phyloP scores from a whole-genome alignment of 805 yeast genomes.

The Candida tibetensis region DNA sequence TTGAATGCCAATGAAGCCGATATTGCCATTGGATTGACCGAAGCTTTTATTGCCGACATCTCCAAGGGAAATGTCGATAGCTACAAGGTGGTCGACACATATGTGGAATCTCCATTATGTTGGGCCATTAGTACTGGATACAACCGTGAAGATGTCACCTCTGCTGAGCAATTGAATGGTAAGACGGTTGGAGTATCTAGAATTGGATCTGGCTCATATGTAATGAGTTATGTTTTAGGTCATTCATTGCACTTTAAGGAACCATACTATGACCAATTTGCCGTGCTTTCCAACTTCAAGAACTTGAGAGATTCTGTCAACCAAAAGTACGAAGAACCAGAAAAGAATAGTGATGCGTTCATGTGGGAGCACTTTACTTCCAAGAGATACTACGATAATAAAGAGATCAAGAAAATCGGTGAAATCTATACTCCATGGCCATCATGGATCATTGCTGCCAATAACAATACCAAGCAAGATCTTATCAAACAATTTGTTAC shows the following conservation, averaged over 20 bases:
- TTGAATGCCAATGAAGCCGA: constrained; percentile 64
- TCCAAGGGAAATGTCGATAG: constrained; percentile 56
- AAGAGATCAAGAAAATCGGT: constrained; percentile 80
- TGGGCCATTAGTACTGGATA: constrained; percentile 88
- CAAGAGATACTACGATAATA: constrained; percentile 74
- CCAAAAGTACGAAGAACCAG: constrained; percentile 34
- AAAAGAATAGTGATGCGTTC: constrained; percentile 66
- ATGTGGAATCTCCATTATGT: constrained; percentile 80
- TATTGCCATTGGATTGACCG: constrained; percentile 85
- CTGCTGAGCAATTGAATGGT: constrained; percentile 54
- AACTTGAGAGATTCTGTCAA: constrained; percentile 82
- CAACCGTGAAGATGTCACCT: constrained; percentile 52
- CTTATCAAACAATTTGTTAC: constrained; percentile 40
- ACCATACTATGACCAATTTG: constrained; percentile 53
- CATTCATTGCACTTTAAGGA: constrained; percentile 51
- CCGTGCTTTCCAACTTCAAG: constrained; percentile 62
- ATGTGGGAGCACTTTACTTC: constrained; percentile 97
- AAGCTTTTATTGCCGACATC: constrained; percentile 82
- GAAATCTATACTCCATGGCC: constrained; percentile 96
- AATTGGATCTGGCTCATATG: constrained; percentile 88
- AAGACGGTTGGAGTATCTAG: constrained; percentile 74
- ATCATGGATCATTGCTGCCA: constrained; percentile 78
- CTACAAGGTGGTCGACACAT: constrained; percentile 73
- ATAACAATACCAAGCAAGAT: constrained; percentile 25
- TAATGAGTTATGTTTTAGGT: constrained; percentile 85